Evolutionary conservation across 331 rosid genomes (phyloP).

Genomic region (Erythrophleum ivorense): DNA sequence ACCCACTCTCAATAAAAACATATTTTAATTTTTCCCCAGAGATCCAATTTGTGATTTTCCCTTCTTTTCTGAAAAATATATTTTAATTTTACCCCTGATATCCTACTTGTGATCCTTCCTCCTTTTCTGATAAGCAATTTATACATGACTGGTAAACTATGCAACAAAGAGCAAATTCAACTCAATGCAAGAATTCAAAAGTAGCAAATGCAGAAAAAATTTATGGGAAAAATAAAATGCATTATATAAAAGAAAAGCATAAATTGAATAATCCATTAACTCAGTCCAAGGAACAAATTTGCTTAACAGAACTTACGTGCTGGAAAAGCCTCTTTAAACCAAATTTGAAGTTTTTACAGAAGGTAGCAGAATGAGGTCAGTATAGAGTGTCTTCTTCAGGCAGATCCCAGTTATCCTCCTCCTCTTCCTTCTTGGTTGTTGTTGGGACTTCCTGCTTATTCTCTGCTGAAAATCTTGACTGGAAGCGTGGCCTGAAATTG

Average conservation of each 20-base stretch:
- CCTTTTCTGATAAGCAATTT: neutral
- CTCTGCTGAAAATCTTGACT: conserved; percentile 31
- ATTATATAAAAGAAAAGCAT: conserved; percentile 20
- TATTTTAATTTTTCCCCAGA: neutral
- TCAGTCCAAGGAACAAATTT: conserved; percentile 44
- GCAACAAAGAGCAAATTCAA: conserved; percentile 8
- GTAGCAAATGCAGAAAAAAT: neutral
- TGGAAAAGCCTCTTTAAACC: conserved; percentile 49
- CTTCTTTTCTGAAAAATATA: neutral
- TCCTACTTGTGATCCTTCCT: neutral
- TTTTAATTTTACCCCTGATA: neutral
- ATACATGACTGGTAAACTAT: neutral
- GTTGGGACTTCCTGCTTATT: conserved; percentile 54
- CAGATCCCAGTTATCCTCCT: conserved; percentile 85
- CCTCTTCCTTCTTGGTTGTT: conserved; percentile 62
- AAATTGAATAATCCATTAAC: conserved; percentile 40
- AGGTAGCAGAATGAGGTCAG: conserved; percentile 42
- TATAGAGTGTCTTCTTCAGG: conserved; percentile 61
- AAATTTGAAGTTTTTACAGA: conserved; percentile 41
- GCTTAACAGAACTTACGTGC: conserved; percentile 51
- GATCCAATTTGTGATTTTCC: neutral
- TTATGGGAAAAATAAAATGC: conserved; percentile 33
- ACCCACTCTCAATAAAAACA: conserved; percentile 23
- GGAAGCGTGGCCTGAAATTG: conserved; percentile 60
- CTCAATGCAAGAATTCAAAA: conserved; percentile 27